Evolutionary conservation across 2,329 filamentous ascomycete species (phyloP).

Genomic region (Calonectria fujianensis): DNA sequence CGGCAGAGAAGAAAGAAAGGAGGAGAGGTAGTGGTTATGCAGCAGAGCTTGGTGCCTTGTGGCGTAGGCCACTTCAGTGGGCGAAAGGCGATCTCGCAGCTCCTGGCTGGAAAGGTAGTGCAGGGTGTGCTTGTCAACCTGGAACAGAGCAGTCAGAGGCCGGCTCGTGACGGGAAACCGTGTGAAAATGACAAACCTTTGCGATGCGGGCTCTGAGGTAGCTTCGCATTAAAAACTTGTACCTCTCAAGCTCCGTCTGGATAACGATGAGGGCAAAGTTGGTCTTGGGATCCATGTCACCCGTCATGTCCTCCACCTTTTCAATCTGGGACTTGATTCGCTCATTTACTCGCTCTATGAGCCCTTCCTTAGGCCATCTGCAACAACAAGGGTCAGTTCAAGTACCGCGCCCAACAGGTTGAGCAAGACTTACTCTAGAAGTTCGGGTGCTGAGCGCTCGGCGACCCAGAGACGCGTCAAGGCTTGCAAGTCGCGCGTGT

Average conservation of each 20-base stretch:
- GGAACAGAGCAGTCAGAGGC: slow-evolving; percentile 18
- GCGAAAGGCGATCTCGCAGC: slow-evolving; percentile 79
- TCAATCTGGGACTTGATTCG: slow-evolving; percentile 82
- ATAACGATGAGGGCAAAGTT: slow-evolving; percentile 96
- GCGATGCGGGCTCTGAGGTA: slow-evolving; percentile 89
- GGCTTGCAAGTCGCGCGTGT: slow-evolving; percentile 87
- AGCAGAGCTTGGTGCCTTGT: slow-evolving; percentile 89
- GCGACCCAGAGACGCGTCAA: slow-evolving; percentile 95
- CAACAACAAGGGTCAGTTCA: neutral
- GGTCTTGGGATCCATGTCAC: slow-evolving; percentile 89
- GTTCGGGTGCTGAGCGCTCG: slow-evolving; percentile 90
- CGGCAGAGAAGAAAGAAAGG: slow-evolving; percentile 90
- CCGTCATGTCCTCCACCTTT: slow-evolving; percentile 84
- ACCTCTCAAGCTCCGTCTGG: slow-evolving; percentile 96
- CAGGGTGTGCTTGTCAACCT: slow-evolving; percentile 86
- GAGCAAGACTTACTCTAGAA: slow-evolving; percentile 79
- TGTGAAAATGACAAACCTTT: slow-evolving; percentile 75
- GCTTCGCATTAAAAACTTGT: slow-evolving; percentile 91
- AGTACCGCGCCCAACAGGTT: neutral
- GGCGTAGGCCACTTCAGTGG: slow-evolving; percentile 87
- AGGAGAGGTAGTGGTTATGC: slow-evolving; percentile 87
- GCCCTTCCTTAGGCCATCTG: slow-evolving; percentile 79
- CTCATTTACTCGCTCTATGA: slow-evolving; percentile 89
- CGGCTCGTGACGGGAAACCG: neutral
- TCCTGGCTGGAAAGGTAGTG: slow-evolving; percentile 79